phyloP scores from a whole-genome alignment of 495 filamentous ascomycete genomes.

The Daldinia concentrica region DNA sequence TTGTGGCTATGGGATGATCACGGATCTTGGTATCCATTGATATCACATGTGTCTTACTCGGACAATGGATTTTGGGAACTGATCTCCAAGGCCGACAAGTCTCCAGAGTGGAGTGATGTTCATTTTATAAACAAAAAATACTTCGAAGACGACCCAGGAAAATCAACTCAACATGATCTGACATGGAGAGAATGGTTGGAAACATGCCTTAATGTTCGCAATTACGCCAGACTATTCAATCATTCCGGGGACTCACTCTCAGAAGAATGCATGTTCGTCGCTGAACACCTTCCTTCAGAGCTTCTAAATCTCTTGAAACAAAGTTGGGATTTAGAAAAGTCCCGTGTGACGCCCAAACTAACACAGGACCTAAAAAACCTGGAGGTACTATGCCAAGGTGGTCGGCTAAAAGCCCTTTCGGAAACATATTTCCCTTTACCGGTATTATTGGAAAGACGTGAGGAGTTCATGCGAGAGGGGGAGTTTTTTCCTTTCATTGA shows the following conservation, averaged over 20 bases:
- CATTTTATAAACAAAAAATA: conserved; percentile 35
- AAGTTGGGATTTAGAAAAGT: conserved; percentile 22
- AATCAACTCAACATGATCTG: background rate
- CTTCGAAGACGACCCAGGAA: conserved; percentile 19
- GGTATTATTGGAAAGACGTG: conserved; percentile 17
- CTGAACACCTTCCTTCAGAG: conserved; percentile 40
- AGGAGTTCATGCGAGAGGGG: conserved; percentile 29
- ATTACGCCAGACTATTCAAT: conserved; percentile 10
- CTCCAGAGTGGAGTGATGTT: background rate
- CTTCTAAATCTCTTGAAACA: conserved; percentile 43
- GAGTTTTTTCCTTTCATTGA: conserved; percentile 44
- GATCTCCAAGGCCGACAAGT: conserved; percentile 14
- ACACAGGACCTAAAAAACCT: conserved; percentile 3
- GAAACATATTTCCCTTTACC: conserved; percentile 30
- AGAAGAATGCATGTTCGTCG: conserved; percentile 40
- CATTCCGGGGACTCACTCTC: conserved; percentile 25
- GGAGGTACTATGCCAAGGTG: conserved; percentile 33
- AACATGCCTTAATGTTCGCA: conserved; percentile 9
- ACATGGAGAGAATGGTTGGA: conserved; percentile 34
- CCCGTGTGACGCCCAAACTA: background rate
- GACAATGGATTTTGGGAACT: conserved; percentile 23
- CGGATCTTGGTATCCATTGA: background rate
- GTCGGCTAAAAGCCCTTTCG: conserved; percentile 7
- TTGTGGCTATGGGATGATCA: conserved; percentile 22
- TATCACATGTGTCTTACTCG: background rate